Conservation (phyloP, 2,329 filamentous ascomycete genomes). For the Diaporthe sp. region DNA sequence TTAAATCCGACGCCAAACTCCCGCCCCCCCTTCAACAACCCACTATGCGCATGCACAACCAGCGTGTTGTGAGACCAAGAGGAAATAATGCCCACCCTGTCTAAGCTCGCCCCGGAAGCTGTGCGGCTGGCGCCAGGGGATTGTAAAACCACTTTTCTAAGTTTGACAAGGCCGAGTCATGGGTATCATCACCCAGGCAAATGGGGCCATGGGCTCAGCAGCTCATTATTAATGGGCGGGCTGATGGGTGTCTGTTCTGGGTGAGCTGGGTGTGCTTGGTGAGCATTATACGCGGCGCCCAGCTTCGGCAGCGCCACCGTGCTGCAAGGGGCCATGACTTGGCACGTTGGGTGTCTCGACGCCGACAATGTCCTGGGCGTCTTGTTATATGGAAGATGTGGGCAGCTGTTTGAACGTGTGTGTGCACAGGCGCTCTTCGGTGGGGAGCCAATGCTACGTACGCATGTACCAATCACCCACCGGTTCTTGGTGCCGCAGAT, state of each 20-base stretch:
- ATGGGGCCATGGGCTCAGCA: background rate
- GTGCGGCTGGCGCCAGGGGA: constrained; percentile 9
- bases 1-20: constrained; percentile 9
- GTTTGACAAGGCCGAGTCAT: constrained; percentile 30
- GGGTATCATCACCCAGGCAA: constrained; percentile 1
- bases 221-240: constrained; percentile 1
- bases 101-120: background rate
- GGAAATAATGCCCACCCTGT: background rate
- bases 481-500: background rate
- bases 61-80: background rate
- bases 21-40: background rate
- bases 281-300: constrained; percentile 1
- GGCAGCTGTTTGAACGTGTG: background rate
- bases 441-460: constrained; percentile 9
- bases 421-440: constrained; percentile 3
- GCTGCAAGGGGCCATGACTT: constrained; percentile 22
- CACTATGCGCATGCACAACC: background rate
- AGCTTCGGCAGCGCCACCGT: constrained; percentile 5
- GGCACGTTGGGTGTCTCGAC: constrained; percentile 15
- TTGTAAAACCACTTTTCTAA: constrained; percentile 25
- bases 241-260: background rate
- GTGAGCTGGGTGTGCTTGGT: background rate
- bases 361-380: background rate
- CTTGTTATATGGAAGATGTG: background rate
- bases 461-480: background rate